phyloP scores from a whole-genome alignment of 106 monocot genomes.

The Dioscorea zingiberensis region DNA sequence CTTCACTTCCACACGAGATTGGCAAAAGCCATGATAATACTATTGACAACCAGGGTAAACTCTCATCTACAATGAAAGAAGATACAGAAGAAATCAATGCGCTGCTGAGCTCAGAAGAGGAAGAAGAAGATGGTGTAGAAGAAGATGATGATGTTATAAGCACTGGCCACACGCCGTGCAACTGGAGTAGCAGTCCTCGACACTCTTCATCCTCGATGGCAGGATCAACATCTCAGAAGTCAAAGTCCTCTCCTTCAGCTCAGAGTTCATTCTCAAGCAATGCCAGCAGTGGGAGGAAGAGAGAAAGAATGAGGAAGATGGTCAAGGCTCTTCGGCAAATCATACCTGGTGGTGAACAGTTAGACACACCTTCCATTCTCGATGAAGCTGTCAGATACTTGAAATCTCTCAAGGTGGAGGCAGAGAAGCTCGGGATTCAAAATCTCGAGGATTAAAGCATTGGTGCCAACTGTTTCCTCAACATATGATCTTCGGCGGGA shows the following conservation, averaged over 20 bases:
- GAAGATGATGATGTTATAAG: constrained; percentile 53
- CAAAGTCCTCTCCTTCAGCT: not conserved
- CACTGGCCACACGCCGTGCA: constrained; percentile 48
- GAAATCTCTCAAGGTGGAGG: constrained; percentile 71
- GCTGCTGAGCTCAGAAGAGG: constrained; percentile 53
- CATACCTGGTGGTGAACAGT: constrained; percentile 55
- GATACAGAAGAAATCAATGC: constrained; percentile 71
- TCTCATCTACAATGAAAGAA: constrained; percentile 48
- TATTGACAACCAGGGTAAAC: constrained; percentile 17
- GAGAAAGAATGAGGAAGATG: constrained; percentile 51
- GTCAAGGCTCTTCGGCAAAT: constrained; percentile 60
- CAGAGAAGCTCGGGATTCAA: constrained; percentile 56
- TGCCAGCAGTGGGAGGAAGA: constrained; percentile 22
- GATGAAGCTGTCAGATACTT: constrained; percentile 78
- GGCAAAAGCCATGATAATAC: constrained; percentile 8
- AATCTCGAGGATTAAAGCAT: constrained; percentile 19
- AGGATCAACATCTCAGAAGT: not conserved
- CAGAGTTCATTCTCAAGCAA: not conserved
- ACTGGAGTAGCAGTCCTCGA: constrained; percentile 18
- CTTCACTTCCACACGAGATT: constrained; percentile 6
- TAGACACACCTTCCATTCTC: constrained; percentile 55
- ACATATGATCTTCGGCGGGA: too few species aligned
- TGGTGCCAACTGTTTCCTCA: not conserved
- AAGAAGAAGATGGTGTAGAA: constrained; percentile 24
- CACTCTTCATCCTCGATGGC: constrained; percentile 14